A percentile compares a stretch with the other conserved stretches of the same genome.
These are phyloP conservation scores for Sutorius eximius DNA, from an alignment of 1,284 basidiomycete genomes.

Conservation along the genomic window DNA sequence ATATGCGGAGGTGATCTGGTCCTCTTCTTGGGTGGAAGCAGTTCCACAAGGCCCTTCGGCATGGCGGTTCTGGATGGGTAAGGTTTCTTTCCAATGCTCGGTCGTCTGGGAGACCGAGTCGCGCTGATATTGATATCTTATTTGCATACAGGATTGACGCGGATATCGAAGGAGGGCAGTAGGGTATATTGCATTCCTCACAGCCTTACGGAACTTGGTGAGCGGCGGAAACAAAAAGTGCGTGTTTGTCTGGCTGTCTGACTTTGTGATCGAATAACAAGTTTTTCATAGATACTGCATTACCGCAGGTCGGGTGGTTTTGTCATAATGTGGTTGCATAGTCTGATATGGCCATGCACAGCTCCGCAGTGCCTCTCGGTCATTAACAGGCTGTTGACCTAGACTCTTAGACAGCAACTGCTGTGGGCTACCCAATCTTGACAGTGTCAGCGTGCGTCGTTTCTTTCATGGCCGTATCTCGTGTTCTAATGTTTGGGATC, in stretches of 20 bases:
- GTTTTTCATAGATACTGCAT: slow-evolving; percentile 56
- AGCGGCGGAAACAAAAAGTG: slow-evolving; percentile 52
- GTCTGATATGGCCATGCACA: neutral
- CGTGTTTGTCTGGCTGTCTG: slow-evolving; percentile 12
- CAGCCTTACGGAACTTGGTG: slow-evolving; percentile 47
- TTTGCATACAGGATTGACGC: slow-evolving; percentile 51
- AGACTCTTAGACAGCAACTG: slow-evolving; percentile 52
- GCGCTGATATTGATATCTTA: neutral
- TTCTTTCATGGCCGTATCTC: neutral
- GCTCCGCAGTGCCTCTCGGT: slow-evolving; percentile 54
- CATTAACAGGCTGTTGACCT: slow-evolving; percentile 8
- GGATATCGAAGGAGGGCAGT: slow-evolving; percentile 64
- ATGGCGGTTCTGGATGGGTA: slow-evolving; percentile 65
- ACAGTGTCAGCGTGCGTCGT: slow-evolving; percentile 42
- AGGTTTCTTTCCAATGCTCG: slow-evolving; percentile 13
- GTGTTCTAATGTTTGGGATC: neutral
- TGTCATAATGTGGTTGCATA: neutral
- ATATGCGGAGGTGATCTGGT: slow-evolving; percentile 64
- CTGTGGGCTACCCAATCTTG: slow-evolving; percentile 48
- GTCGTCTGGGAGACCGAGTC: slow-evolving; percentile 4
- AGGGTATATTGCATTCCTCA: slow-evolving; percentile 57
- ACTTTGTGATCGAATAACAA: neutral
- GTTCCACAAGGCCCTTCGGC: slow-evolving; percentile 58
- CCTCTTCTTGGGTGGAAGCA: slow-evolving; percentile 55
- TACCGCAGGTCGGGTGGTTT: slow-evolving; percentile 39